Evolutionary conservation across 305 asterid species (phyloP), one percentile per base, ranked within the genome.

Genomic region (Lippia alba): DNA sequence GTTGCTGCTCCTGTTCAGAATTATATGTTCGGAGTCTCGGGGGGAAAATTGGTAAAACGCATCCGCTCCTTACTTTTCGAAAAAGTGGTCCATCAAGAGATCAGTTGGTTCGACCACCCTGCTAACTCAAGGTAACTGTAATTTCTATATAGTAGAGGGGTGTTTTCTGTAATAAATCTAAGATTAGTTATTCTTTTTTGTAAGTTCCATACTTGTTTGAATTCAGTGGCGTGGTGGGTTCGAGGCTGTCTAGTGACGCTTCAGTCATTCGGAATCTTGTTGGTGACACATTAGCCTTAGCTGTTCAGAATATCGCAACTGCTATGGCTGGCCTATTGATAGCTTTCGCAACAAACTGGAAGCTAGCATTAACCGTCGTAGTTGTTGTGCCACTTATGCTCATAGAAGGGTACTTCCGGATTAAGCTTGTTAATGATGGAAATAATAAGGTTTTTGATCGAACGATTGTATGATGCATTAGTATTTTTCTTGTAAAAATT

Each of bases 151-250:
- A 6, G 1, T 2, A 8, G 49, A 44, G 49, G 49, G 49, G 49
- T 8, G 14, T 11, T 44, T 36, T 44, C 10, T 8, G 14, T 44
- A 44, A 8, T 44, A 8, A 11, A 44, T 0, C 0, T 5, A 10
- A 44, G 1, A 5, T 44, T 11, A 44, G 49, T 8, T 8, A 11
- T 1, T 39, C 45, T 10, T 8, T 8, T 11, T 44, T 7, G 49
- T 44, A 44, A 44, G 7, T 36, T 36, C 9, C 41, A 4, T 36
- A 36, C 41, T 36, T 36, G 6, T 68, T 58, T 40, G 9, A 36
- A 68, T 44, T 32, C 80, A 83, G 91, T 74, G 91, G 92, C 49
- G 83, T 86, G 46, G 76, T 89, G 55, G 88, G 91, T 19, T 86
- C 88, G 18, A 80, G 91, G 74, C 72, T 89, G 12, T 85, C 91